A percentile compares a stretch with the other conserved stretches of the same genome.
These are phyloP conservation scores for Alternaria gansuensis DNA, from an alignment of 2,329 filamentous ascomycete genomes.

Conservation along the genomic window DNA sequence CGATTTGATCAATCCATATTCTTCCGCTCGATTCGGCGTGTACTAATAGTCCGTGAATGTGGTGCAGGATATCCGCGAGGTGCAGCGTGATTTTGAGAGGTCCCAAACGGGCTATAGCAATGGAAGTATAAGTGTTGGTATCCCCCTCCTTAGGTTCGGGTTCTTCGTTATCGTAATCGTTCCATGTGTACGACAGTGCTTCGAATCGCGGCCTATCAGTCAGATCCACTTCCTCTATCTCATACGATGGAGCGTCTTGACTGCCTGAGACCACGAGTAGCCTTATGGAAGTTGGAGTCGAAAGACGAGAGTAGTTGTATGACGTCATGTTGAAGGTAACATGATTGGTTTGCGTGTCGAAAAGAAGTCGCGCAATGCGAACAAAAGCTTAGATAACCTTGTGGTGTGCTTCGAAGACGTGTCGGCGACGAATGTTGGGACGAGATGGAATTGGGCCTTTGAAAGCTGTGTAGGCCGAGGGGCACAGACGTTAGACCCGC, in stretches of 20 bases:
- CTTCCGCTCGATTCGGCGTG: neutral
- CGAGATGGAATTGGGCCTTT: neutral
- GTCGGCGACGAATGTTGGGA: neutral
- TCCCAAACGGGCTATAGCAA: neutral
- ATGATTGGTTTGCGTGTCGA: neutral
- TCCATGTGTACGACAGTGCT: conserved; percentile 5
- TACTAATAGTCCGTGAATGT: neutral
- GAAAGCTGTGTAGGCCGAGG: neutral
- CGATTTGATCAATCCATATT: conserved; percentile 11
- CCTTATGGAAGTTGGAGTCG: neutral
- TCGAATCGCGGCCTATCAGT: neutral
- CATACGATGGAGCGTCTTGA: neutral
- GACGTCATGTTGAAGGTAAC: neutral
- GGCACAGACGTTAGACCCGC: neutral
- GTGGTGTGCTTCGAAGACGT: too few species aligned
- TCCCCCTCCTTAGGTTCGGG: neutral
- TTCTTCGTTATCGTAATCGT: neutral
- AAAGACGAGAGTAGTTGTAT: neutral
- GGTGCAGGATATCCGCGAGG: neutral
- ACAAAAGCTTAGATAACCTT: too few species aligned
- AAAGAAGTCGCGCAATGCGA: neutral
- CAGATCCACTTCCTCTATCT: neutral
- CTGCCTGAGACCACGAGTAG: neutral
- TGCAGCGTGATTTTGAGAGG: neutral
- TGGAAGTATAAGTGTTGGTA: neutral